Conservation (phyloP, 164 flowering plant genomes). For the Chimonanthus salicifolius region DNA sequence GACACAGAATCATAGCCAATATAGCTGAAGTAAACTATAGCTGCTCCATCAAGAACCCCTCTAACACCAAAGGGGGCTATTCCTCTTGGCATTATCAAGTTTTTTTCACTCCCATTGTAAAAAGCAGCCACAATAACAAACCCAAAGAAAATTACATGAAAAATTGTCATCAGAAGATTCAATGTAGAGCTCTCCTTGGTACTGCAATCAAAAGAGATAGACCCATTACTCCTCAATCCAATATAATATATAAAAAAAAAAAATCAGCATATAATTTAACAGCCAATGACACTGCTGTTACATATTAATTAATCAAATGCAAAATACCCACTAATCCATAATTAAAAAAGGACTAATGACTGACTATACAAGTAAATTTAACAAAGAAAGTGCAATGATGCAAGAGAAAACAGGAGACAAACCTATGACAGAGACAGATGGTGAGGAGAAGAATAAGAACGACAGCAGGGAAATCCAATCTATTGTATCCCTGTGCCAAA, state of each 20-base stretch:
- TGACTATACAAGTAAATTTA: neutral
- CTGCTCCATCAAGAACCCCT: conserved; percentile 69
- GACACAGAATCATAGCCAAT: conserved; percentile 81
- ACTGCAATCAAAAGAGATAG: conserved; percentile 35
- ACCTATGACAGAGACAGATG: conserved; percentile 64
- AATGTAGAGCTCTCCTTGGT: conserved; percentile 84
- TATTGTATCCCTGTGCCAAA: conserved; percentile 45
- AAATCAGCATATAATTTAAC: no score
- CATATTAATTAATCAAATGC: neutral
- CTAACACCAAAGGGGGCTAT: conserved; percentile 55
- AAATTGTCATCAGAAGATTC: conserved; percentile 74
- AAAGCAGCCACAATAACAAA: conserved; percentile 65
- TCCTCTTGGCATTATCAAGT: conserved; percentile 58
- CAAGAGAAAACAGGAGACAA: conserved; percentile 9
- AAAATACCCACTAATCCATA: conserved; percentile 8
- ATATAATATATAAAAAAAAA: neutral
- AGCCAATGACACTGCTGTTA: no score
- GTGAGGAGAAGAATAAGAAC: conserved; percentile 64
- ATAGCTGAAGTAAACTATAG: conserved; percentile 68
- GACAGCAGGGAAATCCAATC: conserved; percentile 74
- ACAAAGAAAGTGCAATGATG: neutral
- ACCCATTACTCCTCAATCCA: conserved; percentile 3
- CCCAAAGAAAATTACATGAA: conserved; percentile 69
- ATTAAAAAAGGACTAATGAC: conserved; percentile 6
- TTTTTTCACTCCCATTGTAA: conserved; percentile 46